Base-by-base conservation (phyloP, 495 filamentous ascomycete genomes). In the Daldinia childiae region DNA sequence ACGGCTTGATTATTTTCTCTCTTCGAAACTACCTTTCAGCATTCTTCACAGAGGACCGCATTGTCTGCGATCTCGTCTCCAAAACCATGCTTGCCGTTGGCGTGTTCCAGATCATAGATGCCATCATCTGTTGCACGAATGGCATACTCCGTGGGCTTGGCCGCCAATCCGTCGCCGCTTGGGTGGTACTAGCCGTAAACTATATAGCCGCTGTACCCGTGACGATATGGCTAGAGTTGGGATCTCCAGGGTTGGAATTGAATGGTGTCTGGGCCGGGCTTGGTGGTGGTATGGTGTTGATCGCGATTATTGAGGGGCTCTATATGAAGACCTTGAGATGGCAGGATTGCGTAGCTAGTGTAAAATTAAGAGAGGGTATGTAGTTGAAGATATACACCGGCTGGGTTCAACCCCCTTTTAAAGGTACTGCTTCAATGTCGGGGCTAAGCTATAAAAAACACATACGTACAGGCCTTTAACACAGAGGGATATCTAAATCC, bases 161-260 rank as follows among this genome's bases (percentile, higher is more conserved):
- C 2, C 83, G 89, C 56, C 92, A 94, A 70, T 88, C 90, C 52
- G 80, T 94, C 19, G 92, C 91, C 3, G 90, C 91, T 4, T 93
- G 90, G 74, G 86, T 93, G 17, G 89, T 89, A 59, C 76, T 93
- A 0, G 85, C 89, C 58, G 88, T 88, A 48, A 93, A 93, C 77
- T 94, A 94, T 78, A 82, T 78, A 12, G 83, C 92, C 48, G 91
- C 89, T 3, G 87, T 94, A 76, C 92, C 92, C 0, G 81, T 93
- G 50, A 91, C 90, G 43, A 87, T 92, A 71, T 86, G 86, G 24
- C 83, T 87, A 2, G 87, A 86, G 0, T 88, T 93, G 72, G 86
- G 84, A 0, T 77, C 77, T 3, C 66, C 91, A 6, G 76, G 78
- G 21, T 90, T 86, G 86, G 84, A 85, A 8, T 79, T 93, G 43